A percentile compares a stretch with the other conserved stretches of the same genome.
Conservation (phyloP, 2,329 filamentous ascomycete species). For the Aureobasidium leucospermi region DNA sequence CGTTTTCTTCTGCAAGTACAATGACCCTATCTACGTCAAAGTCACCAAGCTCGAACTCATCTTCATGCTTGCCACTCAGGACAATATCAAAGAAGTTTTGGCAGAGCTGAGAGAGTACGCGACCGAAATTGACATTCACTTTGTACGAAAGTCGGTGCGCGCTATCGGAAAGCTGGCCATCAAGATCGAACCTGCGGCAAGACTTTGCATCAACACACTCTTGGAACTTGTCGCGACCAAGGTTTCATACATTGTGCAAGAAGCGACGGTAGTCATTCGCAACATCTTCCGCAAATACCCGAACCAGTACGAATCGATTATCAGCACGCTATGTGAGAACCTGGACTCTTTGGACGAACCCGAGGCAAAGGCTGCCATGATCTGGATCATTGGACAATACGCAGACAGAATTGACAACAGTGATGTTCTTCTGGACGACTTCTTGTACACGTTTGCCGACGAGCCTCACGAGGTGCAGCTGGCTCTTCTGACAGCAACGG, state of each 20-base stretch:
- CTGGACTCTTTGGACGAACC: conserved; percentile 94
- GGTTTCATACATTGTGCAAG: conserved; percentile 96
- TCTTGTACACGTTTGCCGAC: conserved; percentile 86
- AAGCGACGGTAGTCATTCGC: conserved; percentile 95
- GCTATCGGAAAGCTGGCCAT: conserved; percentile 97
- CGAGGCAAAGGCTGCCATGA: conserved; percentile 96
- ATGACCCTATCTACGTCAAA: conserved; percentile 98
- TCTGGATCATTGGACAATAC: conserved; percentile 99
- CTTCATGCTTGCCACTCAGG: conserved; percentile 95
- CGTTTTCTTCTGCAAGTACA: conserved; percentile 99
- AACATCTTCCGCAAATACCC: conserved; percentile 99
- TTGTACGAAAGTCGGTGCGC: conserved; percentile 93
- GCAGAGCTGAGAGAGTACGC: conserved; percentile 88
- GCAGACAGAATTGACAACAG: conserved; percentile 96
- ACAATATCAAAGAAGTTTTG: conserved; percentile 90
- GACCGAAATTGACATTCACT: conserved; percentile 97
- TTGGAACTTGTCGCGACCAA: conserved; percentile 95
- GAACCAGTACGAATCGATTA: conserved; percentile 97
- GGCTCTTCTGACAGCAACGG: conserved; percentile 86
- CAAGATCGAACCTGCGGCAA: conserved; percentile 92
- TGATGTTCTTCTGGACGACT: conserved; percentile 88
- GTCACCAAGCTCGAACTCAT: conserved; percentile 98
- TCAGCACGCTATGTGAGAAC: conserved; percentile 89
- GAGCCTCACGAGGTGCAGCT: conserved; percentile 95
- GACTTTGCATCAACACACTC: conserved; percentile 84